Base-by-base conservation (phyloP, 139 green algal species). In the Chloropicon primus region DNA sequence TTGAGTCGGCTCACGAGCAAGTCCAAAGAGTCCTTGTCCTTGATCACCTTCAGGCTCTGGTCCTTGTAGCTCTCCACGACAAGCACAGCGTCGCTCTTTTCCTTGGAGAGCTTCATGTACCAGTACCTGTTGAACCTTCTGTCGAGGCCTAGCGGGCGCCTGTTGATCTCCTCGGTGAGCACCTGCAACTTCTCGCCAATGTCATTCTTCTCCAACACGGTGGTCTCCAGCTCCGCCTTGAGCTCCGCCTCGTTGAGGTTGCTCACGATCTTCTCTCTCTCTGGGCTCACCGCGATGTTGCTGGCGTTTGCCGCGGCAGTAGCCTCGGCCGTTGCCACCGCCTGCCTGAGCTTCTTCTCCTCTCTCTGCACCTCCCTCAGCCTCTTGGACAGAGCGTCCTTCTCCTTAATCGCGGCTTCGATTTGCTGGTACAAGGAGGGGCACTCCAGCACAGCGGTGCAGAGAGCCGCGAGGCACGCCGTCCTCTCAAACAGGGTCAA, bases 41-140 rank as follows among this genome's bases (percentile, higher is more conserved):
- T 62, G 10, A 62, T 17, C 17, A 62, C 10, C 41, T 17, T 62
- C 41, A 62, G 41, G 10, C 10, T n/a, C 10, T 62, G 41, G 41
- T 62, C 41, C 41, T 62, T 17, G 10, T 5, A 62, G 10, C 10
- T n/a, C 41, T 62, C 41, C 41, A 62, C 17, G 41, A 62, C 17
- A 5, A 62, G 17, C 41, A 62, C 10, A 17, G 41, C 41, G 41
- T 62, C 41, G 10, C 5, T 17, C 41, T 62, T 17, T 5, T 62
- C 41, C 10, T 62, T 17, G 41, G 10, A 5, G 10, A 62, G 41
- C 10, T 5, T n/a, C 10, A 62, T 17, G 41, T 62, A 17, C 85
- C 85, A 93, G 87, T 94, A 94, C 27, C 84, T 79, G 83, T 94
- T 95, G 82, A 87, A 82, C 24, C 92, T 82, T 22, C 92, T 77